Base-by-base conservation (phyloP, 352 stramenopile genomes). In the Phytophthora pinifolia region DNA sequence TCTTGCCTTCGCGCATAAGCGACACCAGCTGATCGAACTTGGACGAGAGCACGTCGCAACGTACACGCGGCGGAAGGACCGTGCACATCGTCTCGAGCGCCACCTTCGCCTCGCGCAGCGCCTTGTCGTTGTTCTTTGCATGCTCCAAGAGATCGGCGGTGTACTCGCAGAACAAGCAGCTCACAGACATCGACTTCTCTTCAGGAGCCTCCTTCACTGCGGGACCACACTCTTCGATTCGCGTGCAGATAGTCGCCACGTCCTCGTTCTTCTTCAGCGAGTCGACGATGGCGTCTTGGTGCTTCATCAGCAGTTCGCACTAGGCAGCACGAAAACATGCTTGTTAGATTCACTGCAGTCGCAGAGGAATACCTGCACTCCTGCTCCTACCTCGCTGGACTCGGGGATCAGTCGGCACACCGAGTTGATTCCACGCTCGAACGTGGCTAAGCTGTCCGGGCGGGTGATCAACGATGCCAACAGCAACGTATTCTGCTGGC, bases 101-200 rank as follows among this genome's bases (percentile, higher is more conserved):
- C 44, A 83, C 20, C 67, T 91, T 91, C 0, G 75, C 74, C 32
- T 90, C 55, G 13, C 67, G 76, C 29, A 91, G 55, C 36, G 73
- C 66, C 31, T 72, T 79, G 27, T 83, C 59, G 45, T 76, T 64
- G 25, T 73, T 69, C 29, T 69, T 68, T 1, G 83, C 76, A 20
- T 59, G 55, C 38, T 71, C 54, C 46, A 91, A 55, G 2, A 89
- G 56, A 33, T 89, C 78, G 1, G 71, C 84, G 27, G 77, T 89
- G 69, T 87, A 87, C 56, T 94, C 79, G 29, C 84, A 94, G 41
- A 92, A 74, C 18, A 94, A 49, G 46, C 84, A 94, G 32, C 79
- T 61, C 43, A 91, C 67, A 9, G 72, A 79, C 53, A 84, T 76
- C 4, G 66, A 67, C 33, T 72, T 70, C 15, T 78, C 47, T 14